Conservation (phyloP, 108 stramenopile species). For the Seminavis robusta region DNA sequence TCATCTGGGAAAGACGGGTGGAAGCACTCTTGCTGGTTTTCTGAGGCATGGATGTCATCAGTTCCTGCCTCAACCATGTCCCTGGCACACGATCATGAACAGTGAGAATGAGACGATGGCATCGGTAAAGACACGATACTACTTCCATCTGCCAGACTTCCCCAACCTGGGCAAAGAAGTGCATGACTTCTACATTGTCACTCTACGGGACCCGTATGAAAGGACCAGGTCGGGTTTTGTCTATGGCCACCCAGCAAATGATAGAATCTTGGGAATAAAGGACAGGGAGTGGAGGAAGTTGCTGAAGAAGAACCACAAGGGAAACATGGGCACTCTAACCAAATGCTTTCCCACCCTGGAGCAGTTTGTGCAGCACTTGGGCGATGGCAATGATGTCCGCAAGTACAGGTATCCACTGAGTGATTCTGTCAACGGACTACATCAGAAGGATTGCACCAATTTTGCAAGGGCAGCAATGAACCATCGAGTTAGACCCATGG, state of each 20-base stretch:
- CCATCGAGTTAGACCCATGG: conserved; percentile 28
- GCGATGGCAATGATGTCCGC: conserved; percentile 6
- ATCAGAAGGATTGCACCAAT: conserved; percentile 12
- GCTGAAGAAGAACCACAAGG: neutral
- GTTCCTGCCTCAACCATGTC: neutral
- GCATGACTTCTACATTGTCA: neutral
- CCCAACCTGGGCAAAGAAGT: conserved; percentile 6
- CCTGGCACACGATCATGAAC: neutral
- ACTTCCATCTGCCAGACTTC: conserved; percentile 1
- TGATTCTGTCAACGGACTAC: too few relatives aligned
- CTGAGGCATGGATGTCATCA: neutral
- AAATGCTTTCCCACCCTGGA: neutral
- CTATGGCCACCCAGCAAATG: neutral
- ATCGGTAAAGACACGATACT: conserved; percentile 3
- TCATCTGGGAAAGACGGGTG: conserved; percentile 1
- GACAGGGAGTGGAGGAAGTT: neutral
- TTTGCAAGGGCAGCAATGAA: conserved; percentile 18
- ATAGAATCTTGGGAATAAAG: neutral
- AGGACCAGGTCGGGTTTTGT: neutral
- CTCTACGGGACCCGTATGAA: neutral
- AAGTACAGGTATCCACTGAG: too few relatives aligned
- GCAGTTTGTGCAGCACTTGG: conserved; percentile 8
- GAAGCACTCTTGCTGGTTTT: neutral
- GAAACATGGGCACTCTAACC: neutral
- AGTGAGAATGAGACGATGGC: conserved; percentile 1